phyloP scores from a whole-genome alignment of 129 eudicot species.

The Centaurea solstitialis region DNA sequence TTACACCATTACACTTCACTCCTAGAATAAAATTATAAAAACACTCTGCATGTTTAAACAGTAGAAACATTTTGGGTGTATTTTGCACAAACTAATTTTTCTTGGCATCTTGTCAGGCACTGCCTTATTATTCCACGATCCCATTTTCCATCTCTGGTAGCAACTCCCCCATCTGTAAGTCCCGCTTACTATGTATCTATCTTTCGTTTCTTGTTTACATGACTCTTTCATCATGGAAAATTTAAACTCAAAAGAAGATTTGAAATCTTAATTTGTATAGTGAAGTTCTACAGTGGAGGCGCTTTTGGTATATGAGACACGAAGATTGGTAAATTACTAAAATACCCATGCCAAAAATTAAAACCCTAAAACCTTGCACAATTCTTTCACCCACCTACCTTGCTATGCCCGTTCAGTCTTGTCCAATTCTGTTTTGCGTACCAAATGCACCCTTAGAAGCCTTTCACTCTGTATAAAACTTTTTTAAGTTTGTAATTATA shows the following conservation, averaged over 20 bases:
- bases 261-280: not conserved
- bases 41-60: not conserved
- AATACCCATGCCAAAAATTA: not conserved
- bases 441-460: not conserved
- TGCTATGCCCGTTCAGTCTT: not conserved
- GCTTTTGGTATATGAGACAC: not conserved
- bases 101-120: slow-evolving; percentile 57
- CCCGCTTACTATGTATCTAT: not conserved
- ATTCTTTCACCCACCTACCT: no score
- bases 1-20: not conserved
- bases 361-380: not conserved
- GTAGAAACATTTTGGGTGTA: not conserved
- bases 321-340: no score
- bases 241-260: not conserved
- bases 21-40: not conserved
- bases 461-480: not conserved
- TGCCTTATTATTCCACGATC: slow-evolving; percentile 78
- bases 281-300: not conserved
- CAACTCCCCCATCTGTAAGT: slow-evolving; percentile 97
- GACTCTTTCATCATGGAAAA: not conserved
- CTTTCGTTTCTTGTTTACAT: not conserved
- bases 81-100: slow-evolving; percentile 2
- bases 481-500: not conserved
- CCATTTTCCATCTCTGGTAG: slow-evolving; percentile 77
- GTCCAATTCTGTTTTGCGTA: not conserved